Evolutionary conservation across 2,329 filamentous ascomycete genomes (phyloP), one percentile per base, ranked within the genome.

Genomic region (Xylaria sp.): DNA sequence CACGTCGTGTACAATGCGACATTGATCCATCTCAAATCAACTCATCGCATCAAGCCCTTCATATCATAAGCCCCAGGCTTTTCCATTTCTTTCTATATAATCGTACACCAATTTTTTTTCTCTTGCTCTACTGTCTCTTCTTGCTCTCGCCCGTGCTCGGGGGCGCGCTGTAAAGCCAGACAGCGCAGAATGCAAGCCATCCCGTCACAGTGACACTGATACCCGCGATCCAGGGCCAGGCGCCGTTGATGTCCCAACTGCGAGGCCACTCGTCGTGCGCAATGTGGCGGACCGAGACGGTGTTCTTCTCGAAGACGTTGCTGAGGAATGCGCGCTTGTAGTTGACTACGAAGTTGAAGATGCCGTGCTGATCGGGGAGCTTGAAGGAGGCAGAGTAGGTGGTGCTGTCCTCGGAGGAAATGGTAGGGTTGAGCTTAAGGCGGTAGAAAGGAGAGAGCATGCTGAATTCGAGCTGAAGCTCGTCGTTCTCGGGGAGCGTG

Each of bases 371-470:
- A 74, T 99, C 94, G 3, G 94, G 94, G 3, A 93, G 83, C 65
- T 82, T 89, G 77, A 99, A 97, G 23, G 84, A 82, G 51, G 84
- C 82, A 64, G 83, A 82, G 79, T 88, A 99, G 63, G 89, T 82
- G 54, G 90, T 87, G 65, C 86, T 85, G 68, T 90, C 87, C 57
- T 80, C 75, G 1, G 86, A 88, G 30, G 79, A 80, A 37, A 76
- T 75, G 8, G 79, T 74, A 11, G 84, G 83, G 7, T 78, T 69
- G 37, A 99, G 86, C 61, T 86, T 80, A 39, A 97, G 82, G 48
- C 94, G 92, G 78, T 97, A 89, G 85, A 97, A 97, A 59, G 94
- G 93, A 1, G 93, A 97, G 52, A 99, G 88, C 94, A 97, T 99
- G 78, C 87, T 92, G 80, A 97, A 97, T 76, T 99, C 94, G 63